Percentiles rank a stretch among this genome's conserved stretches.
Evolutionary conservation across 2,329 filamentous ascomycete genomes (phyloP).

Genomic region (Scopulariopsis brevicaulis): DNA sequence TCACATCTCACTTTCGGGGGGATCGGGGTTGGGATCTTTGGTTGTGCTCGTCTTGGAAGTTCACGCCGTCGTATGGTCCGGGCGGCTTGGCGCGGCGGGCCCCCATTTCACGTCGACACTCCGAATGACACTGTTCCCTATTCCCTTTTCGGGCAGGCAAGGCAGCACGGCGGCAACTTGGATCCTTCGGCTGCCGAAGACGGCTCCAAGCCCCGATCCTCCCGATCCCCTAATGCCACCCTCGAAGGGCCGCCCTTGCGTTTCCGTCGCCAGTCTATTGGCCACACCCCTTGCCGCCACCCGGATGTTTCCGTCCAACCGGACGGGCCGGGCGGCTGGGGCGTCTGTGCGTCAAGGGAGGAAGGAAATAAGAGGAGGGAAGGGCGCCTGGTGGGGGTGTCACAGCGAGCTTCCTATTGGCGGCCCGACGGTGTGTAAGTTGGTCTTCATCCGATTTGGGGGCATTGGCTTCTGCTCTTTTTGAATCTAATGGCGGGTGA

Average conservation of each 20-base stretch:
- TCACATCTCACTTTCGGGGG: not conserved
- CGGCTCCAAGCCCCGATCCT: not conserved
- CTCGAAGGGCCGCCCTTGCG: not conserved
- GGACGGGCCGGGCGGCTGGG: not conserved
- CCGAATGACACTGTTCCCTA: no score
- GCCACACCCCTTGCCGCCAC: not conserved
- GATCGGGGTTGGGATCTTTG: not conserved
- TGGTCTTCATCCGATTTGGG: no score
- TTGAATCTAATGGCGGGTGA: no score
- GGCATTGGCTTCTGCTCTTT: no score
- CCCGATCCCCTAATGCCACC: not conserved
- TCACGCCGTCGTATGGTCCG: not conserved
- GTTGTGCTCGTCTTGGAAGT: not conserved
- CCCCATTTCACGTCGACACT: no score
- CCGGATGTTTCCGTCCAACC: conserved; percentile 1
- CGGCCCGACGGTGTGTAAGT: not conserved
- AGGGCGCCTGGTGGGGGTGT: not conserved
- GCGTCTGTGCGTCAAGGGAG: conserved; percentile 2
- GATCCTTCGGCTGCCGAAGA: no score
- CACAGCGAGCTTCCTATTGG: not conserved
- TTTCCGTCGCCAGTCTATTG: not conserved
- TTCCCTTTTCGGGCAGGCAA: no score
- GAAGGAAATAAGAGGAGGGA: not conserved
- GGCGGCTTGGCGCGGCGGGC: not conserved
- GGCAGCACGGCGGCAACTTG: no score